phyloP scores from a whole-genome alignment of 306 rosid genomes.

The Hylodesmum podocarpum region DNA sequence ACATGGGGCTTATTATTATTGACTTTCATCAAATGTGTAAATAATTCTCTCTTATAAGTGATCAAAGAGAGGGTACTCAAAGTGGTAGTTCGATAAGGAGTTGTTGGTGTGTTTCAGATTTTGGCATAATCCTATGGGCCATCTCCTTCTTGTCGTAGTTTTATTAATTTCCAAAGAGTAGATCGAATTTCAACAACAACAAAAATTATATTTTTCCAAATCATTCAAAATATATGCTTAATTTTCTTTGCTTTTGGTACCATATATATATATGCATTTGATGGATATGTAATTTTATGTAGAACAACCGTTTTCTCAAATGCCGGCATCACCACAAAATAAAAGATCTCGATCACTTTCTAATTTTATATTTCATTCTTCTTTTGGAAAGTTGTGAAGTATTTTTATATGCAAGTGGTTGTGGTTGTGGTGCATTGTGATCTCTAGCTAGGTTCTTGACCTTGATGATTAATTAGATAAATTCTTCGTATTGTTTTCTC shows the following conservation, averaged over 20 bases:
- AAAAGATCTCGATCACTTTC: not conserved
- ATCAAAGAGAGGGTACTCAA: slow-evolving; percentile 31
- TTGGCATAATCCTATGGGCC: slow-evolving; percentile 40
- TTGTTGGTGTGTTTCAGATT: slow-evolving; percentile 38
- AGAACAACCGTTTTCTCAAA: not conserved
- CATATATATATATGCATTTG: not conserved
- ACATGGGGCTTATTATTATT: slow-evolving; percentile 18
- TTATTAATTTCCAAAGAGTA: not conserved
- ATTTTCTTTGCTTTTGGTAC: not conserved
- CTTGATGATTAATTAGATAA: not conserved
- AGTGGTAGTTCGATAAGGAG: slow-evolving; percentile 42
- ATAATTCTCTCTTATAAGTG: slow-evolving; percentile 25
- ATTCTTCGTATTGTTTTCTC: not conserved
- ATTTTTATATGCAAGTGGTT: not conserved
- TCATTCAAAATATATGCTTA: not conserved
- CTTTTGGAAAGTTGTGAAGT: not conserved
- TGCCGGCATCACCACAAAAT: not conserved
- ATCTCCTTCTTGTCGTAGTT: not conserved
- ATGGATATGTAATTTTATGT: not conserved
- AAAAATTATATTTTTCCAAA: not conserved
- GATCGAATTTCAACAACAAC: not conserved
- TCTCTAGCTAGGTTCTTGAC: not conserved
- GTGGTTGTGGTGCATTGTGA: not conserved
- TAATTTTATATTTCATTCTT: not conserved
- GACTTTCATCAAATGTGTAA: slow-evolving; percentile 37